These are phyloP conservation scores for Diaporthe longicolla DNA, from an alignment of 2,329 filamentous ascomycete species.

Conservation along the genomic window DNA sequence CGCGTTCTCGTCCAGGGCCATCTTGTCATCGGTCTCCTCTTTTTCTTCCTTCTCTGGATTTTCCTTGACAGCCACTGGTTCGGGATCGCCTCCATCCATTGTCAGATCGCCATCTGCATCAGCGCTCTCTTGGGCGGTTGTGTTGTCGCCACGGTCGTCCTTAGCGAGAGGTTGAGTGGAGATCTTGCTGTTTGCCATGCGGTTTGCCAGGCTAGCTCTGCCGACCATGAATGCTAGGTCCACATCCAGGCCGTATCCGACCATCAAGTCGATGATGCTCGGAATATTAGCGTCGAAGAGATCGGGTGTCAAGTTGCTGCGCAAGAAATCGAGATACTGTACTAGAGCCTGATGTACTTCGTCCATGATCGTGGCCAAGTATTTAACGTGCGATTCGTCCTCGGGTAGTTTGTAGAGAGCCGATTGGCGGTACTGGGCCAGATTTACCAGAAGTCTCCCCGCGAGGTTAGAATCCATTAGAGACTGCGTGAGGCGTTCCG, in stretches of 20 bases:
- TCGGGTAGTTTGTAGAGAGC: slow-evolving; percentile 83
- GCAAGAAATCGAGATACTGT: slow-evolving; percentile 91
- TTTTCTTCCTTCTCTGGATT: slow-evolving; percentile 41
- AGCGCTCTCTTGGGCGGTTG: slow-evolving; percentile 46
- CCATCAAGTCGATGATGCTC: slow-evolving; percentile 79
- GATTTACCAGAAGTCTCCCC: slow-evolving; percentile 86
- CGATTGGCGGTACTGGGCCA: slow-evolving; percentile 91
- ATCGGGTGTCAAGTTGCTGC: slow-evolving; percentile 80
- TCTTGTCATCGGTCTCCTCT: slow-evolving; percentile 50
- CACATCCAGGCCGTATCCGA: slow-evolving; percentile 83
- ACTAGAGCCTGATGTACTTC: slow-evolving; percentile 88
- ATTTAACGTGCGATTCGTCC: slow-evolving; percentile 85
- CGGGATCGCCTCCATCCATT: slow-evolving; percentile 50
- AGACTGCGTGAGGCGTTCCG: slow-evolving; percentile 83
- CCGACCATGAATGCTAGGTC: slow-evolving; percentile 88
- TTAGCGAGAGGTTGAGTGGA: slow-evolving; percentile 43
- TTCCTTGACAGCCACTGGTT: slow-evolving; percentile 31
- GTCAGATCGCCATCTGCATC: slow-evolving; percentile 72
- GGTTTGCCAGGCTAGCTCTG: slow-evolving; percentile 79
- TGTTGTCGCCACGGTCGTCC: slow-evolving; percentile 50
- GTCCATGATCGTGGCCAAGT: slow-evolving; percentile 88
- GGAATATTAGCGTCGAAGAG: slow-evolving; percentile 87
- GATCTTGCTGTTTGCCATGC: slow-evolving; percentile 57
- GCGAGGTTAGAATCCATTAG: slow-evolving; percentile 84
- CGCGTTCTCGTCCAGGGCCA: slow-evolving; percentile 50